Evolutionary conservation across 352 stramenopile genomes (phyloP).

Genomic region (Phytophthora gonapodyides): DNA sequence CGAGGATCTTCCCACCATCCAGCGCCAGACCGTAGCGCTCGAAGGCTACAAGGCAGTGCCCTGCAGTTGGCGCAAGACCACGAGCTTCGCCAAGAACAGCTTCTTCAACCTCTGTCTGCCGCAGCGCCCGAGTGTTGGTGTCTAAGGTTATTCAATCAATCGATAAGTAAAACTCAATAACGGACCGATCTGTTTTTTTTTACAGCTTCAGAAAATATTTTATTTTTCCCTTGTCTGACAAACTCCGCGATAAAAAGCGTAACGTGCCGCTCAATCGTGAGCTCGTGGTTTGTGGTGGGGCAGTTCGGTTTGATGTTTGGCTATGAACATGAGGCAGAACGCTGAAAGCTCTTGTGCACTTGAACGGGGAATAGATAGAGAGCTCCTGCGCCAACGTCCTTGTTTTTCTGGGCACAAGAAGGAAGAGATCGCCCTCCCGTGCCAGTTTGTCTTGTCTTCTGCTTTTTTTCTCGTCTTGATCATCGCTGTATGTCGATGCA

Average conservation of each 20-base stretch:
- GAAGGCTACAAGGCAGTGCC: constrained; percentile 81
- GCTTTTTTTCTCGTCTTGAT: constrained; percentile 42
- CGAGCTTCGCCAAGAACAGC: constrained; percentile 56
- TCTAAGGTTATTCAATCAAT: constrained; percentile 18
- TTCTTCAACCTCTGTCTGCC: constrained; percentile 86
- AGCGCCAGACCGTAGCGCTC: constrained; percentile 57
- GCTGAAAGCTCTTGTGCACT: constrained; percentile 38
- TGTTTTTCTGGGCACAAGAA: constrained; percentile 34
- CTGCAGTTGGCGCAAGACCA: constrained; percentile 69
- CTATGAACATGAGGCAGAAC: constrained; percentile 38
- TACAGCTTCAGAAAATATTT: constrained; percentile 48
- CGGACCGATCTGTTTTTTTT: constrained; percentile 11
- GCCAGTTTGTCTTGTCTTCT: constrained; percentile 37
- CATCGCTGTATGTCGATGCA: constrained; percentile 18
- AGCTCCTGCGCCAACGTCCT: constrained; percentile 28
- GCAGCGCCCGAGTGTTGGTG: constrained; percentile 47
- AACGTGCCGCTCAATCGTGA: constrained; percentile 17
- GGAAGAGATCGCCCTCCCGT: constrained; percentile 7
- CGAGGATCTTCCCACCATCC: constrained; percentile 73
- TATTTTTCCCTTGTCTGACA: constrained; percentile 37
- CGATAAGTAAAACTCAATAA: constrained; percentile 7
- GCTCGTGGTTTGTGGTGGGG: constrained; percentile 19
- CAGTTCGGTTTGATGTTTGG: constrained; percentile 24
- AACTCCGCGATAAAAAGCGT: constrained; percentile 12
- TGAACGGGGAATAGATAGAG: constrained; percentile 41